Conservation (phyloP, 192 early-diverging fungal species). For the Gryganskiella cystojenkinii region DNA sequence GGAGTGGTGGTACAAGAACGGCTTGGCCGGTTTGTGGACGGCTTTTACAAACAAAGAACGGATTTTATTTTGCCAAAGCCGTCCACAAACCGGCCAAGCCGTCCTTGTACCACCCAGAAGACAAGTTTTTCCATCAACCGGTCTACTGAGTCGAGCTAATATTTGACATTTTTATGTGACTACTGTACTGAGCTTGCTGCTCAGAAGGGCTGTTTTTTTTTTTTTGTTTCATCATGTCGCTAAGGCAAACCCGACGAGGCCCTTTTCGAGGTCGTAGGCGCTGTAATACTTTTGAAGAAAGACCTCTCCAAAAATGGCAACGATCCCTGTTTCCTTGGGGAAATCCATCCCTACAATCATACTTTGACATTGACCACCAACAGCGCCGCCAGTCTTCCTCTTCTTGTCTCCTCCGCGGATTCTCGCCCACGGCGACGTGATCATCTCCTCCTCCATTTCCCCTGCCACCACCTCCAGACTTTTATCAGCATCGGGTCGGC, state of each 20-base stretch:
- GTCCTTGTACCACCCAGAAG: too few relatives aligned
- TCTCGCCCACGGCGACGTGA: too few relatives aligned
- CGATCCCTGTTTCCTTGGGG: slow-evolving; percentile 75
- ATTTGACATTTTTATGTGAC: too few relatives aligned
- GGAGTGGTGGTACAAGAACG: too few relatives aligned
- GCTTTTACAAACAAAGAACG: too few relatives aligned
- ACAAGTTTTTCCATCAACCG: too few relatives aligned
- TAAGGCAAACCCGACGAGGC: slow-evolving; percentile 69
- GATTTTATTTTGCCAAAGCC: too few relatives aligned
- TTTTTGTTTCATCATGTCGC: slow-evolving; percentile 12
- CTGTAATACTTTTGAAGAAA: slow-evolving; percentile 84
- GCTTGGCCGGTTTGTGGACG: too few relatives aligned
- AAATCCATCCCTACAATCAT: slow-evolving; percentile 95
- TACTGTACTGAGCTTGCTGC: too few relatives aligned
- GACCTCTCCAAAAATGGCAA: slow-evolving; percentile 87
- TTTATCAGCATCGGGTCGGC: too few relatives aligned
- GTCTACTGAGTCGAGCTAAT: too few relatives aligned
- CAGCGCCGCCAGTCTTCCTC: not conserved
- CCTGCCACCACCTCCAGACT: not conserved
- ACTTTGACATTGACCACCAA: slow-evolving; percentile 75
- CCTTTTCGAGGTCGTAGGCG: slow-evolving; percentile 71
- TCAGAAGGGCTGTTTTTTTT: not conserved
- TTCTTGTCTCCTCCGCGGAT: slow-evolving; percentile 51
- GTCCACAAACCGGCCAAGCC: too few relatives aligned
- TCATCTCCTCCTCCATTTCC: not conserved